Base-by-base conservation (phyloP, 495 filamentous ascomycete genomes). In the Annulohypoxylon nitens region DNA sequence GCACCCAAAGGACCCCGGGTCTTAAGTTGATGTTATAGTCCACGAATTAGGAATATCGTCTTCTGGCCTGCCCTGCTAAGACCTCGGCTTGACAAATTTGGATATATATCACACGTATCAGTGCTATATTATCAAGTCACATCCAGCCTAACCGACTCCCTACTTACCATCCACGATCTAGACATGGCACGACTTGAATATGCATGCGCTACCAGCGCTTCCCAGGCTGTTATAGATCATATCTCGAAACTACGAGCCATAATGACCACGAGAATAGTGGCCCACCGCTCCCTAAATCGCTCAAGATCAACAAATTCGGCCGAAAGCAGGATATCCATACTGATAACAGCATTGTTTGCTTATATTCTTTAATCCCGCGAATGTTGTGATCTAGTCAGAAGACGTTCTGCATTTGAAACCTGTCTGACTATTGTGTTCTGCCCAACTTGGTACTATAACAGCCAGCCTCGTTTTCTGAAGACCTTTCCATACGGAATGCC, bases 1-100 rank as follows among this genome's bases (percentile, higher is more conserved):
- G 23, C 57, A 16, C n/a, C 37, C 37, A 48, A 34, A 54, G 34
- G 30, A 34, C 37, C 65, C 61, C 16, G 37, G 47, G 30, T 37
- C 48, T 74, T 65, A 65, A 65, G 53, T 65, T 41, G 18, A 39
- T 18, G 3, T 55, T 65, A 60, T 69, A 69, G 43, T 47, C 33
- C n/a, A 61, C 30, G 54, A 61, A 50, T 20, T 4, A 58, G 47
- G 37, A 43, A 64, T 45, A 47, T 64, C 26, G 61, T 54, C 30
- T 64, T 39, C 34, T 30, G 30, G 39, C 25, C 8, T 25, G 39
- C 50, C 25, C 4, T 48, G 16, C 47, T 53, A 18, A 37, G 39
- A 16, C 18, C 3, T 26, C 10, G n/a, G 57, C 36, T 43, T 60
- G 36, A 60, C 47, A 8, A 25, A 67, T n/a, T 7, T 37, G 9